These are phyloP conservation scores for Botrytis cinerea DNA, from an alignment of 2,329 filamentous ascomycete genomes.

Conservation along the genomic window DNA sequence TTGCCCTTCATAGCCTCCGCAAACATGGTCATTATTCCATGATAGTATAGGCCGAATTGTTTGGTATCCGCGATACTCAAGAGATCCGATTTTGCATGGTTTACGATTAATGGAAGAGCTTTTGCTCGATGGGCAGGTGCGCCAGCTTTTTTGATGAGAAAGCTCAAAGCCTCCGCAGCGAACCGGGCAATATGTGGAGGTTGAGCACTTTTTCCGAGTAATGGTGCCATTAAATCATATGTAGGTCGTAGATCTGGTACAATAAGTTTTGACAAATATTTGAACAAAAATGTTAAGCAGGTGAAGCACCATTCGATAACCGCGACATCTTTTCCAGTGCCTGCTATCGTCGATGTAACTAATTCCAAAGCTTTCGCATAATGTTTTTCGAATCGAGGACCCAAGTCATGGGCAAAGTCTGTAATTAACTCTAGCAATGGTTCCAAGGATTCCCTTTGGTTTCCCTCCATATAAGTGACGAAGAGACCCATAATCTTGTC, in stretches of 20 bases:
- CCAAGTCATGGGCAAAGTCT: constrained; percentile 92
- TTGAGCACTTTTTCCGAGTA: constrained; percentile 80
- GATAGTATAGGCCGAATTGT: constrained; percentile 70
- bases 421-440: constrained; percentile 85
- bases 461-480: constrained; percentile 72
- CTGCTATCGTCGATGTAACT: constrained; percentile 74
- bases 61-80: constrained; percentile 53
- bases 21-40: constrained; percentile 90
- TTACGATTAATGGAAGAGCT: constrained; percentile 69
- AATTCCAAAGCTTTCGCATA: constrained; percentile 75
- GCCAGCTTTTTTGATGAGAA: constrained; percentile 86
- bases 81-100: constrained; percentile 72
- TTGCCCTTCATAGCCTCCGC: constrained; percentile 75
- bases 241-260: constrained; percentile 84
- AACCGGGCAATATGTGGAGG: constrained; percentile 89
- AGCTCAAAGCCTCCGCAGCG: constrained; percentile 92
- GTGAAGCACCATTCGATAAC: constrained; percentile 99
- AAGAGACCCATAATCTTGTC: constrained; percentile 79
- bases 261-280: constrained; percentile 86
- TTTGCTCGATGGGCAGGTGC: constrained; percentile 73
- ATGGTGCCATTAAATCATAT: constrained; percentile 77
- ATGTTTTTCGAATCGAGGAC: constrained; percentile 82
- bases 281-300: constrained; percentile 92
- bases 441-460: constrained; percentile 79
- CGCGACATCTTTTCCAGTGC: constrained; percentile 74